Evolutionary conservation across 208 protist genomes (phyloP).

Genomic region (Lotmaria passim): DNA sequence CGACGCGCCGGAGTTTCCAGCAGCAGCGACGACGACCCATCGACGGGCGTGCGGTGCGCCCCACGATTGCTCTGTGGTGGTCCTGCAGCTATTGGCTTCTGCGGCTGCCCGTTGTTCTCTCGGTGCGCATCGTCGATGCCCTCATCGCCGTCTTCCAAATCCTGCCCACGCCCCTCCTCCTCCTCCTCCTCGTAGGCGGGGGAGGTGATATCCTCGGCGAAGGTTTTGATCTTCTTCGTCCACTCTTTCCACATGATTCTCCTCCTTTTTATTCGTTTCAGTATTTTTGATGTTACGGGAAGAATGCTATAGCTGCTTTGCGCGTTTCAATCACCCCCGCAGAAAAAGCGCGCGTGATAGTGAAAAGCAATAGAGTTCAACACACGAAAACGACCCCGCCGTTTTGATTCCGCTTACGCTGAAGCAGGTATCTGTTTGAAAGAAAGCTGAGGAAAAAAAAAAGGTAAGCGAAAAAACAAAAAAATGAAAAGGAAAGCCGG

Average conservation of each 20-base stretch:
- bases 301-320: too few relatives aligned
- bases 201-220: constrained; percentile 74
- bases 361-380: too few relatives aligned
- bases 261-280: constrained; percentile 8
- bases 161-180: constrained; percentile 16
- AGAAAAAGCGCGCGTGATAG: too few relatives aligned
- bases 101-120: background rate
- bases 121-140: background rate
- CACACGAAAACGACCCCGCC: too few relatives aligned
- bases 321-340: too few relatives aligned
- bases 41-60: background rate
- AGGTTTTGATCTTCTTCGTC: constrained; percentile 72
- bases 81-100: too few relatives aligned
- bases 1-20: constrained; percentile 7
- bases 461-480: too few relatives aligned
- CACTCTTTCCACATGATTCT: constrained; percentile 65
- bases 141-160: background rate
- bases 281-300: constrained; percentile 15
- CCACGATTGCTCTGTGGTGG: too few relatives aligned
- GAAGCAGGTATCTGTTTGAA: too few relatives aligned
- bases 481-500: too few relatives aligned
- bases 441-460: too few relatives aligned
- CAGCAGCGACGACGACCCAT: background rate
- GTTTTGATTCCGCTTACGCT: too few relatives aligned
- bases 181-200: constrained; percentile 62